Evolutionary conservation across 2,329 filamentous ascomycete genomes (phyloP), one percentile per base, ranked within the genome.

Genomic region (Diaporthe humulicola): DNA sequence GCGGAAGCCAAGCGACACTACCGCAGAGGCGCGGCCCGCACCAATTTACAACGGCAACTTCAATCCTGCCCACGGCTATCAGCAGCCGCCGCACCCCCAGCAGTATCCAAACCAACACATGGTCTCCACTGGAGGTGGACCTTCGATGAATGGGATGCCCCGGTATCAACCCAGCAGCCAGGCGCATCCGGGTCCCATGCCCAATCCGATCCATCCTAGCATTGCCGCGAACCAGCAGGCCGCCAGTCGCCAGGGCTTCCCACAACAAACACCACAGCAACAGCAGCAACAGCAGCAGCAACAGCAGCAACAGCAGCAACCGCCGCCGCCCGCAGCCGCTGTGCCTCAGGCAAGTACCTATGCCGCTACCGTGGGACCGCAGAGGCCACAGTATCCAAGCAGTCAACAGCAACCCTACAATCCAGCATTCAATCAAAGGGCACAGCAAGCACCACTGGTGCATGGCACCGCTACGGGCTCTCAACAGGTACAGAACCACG

Each of bases 1-100:
- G 81, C 88, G 89, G 77, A 90, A 90, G 79, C 85, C 87, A 5
- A 83, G 83, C 3, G 86, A 87, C n/a, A 79, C 81, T 8, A 77
- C 85, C 36, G 80, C 83, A n/a, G 81, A 78, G 12, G 73, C 75
- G 64, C 73, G 77, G n/a, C 77, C 78, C 48, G 73, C 76, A 1
- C 75, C 75, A 7, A 79, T 81, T 75, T 82, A 82, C 69, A 81
- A 79, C 38, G 73, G 74, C 40, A 76, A 30, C 10, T 74, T 75
- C 64, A 74, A 58, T 42, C 72, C 71, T 38, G 30, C 73, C 33
- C 64, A 69, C 33, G 33, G 36, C n/a, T 74, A 76, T n/a, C 77
- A 78, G 57, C 76, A 73, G 56, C 72, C 72, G 6, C 58, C 73
- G 19, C 76, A 73, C 22, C 67, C 66, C 25, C 78, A 79, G 25